phyloP scores from a whole-genome alignment of 306 rosid species.

The Pterocarpus santalinus region DNA sequence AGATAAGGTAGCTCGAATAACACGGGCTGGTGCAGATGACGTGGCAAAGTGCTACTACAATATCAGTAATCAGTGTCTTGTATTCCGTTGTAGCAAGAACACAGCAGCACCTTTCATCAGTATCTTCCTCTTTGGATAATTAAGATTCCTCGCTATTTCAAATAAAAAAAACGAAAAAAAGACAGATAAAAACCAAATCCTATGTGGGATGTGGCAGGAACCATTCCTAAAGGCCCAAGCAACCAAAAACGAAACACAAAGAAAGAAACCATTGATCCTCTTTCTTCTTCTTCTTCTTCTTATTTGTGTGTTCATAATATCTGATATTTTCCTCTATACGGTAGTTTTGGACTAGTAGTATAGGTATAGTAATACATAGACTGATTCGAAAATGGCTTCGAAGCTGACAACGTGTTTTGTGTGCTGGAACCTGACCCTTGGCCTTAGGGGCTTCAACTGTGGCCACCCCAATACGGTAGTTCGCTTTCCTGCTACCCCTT shows the following conservation, averaged over 20 bases:
- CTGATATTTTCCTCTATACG: background rate
- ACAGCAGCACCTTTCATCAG: background rate
- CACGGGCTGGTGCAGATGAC: background rate
- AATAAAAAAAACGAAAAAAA: too few species aligned
- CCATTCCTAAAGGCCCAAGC: background rate
- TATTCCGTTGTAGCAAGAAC: background rate
- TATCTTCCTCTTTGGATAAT: background rate
- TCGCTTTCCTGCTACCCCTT: constrained; percentile 46
- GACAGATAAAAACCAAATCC: background rate
- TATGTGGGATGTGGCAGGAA: background rate
- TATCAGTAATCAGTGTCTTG: too few species aligned
- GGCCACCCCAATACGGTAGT: constrained; percentile 14
- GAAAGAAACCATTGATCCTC: background rate
- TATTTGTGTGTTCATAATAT: background rate
- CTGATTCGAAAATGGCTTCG: constrained; percentile 56
- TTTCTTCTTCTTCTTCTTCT: background rate
- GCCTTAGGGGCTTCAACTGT: constrained; percentile 46
- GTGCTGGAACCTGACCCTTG: constrained; percentile 59
- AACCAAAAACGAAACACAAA: background rate
- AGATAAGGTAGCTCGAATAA: background rate
- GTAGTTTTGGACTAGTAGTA: background rate
- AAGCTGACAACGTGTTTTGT: constrained; percentile 69
- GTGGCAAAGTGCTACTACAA: background rate
- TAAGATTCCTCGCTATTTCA: background rate
- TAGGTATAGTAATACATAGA: background rate